A percentile compares a stretch with the other conserved stretches of the same genome.
Evolutionary conservation across 345 rosid species (phyloP).

Genomic region (Salix brachista): DNA sequence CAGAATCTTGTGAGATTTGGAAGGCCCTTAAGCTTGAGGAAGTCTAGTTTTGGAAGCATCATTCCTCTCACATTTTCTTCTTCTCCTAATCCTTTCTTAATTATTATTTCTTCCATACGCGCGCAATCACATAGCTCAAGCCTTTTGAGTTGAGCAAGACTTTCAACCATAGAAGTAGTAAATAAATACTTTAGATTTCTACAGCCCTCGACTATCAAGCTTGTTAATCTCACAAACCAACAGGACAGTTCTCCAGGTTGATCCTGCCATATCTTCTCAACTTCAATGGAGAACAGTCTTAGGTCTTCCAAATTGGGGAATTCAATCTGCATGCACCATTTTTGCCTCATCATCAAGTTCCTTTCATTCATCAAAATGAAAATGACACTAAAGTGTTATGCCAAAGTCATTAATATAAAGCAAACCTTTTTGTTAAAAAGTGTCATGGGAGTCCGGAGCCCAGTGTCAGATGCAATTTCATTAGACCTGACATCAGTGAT

Average conservation of each 20-base stretch:
- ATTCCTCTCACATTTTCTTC: background rate
- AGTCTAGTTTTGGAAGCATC: background rate
- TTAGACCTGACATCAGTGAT: background rate
- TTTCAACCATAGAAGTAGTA: background rate
- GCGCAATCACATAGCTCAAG: background rate
- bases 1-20: conserved; percentile 1
- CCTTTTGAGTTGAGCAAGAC: background rate
- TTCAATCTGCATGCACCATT: conserved; percentile 3
- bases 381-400: too few relatives aligned
- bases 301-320: background rate
- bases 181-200: conserved; percentile 7
- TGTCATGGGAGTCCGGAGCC: background rate
- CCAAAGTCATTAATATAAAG: too few relatives aligned
- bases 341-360: background rate
- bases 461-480: background rate
- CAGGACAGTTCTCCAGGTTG: background rate
- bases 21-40: background rate
- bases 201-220: background rate
- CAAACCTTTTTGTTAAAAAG: conserved; percentile 5
- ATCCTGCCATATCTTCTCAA: conserved; percentile 4
- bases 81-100: background rate
- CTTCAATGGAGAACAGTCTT: background rate
- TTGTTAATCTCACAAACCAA: background rate
- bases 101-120: background rate
- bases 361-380: background rate